These are phyloP conservation scores for Scheffersomyces insectosa DNA, from an alignment of 1,139 yeast species.

Conservation along the genomic window DNA sequence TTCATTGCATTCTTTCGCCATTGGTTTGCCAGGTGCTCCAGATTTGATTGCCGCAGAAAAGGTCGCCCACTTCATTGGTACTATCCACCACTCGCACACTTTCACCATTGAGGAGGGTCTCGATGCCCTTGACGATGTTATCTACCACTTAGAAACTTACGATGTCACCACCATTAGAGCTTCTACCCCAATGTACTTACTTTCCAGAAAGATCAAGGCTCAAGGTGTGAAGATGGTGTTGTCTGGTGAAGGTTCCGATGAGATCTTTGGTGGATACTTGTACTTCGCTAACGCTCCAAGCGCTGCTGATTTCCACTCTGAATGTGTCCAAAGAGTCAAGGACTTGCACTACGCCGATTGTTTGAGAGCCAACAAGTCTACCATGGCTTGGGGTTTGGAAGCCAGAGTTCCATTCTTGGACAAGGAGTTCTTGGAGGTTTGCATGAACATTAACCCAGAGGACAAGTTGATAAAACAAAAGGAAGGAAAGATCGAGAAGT, in stretches of 20 bases:
- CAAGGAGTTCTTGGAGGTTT: slow-evolving; percentile 83
- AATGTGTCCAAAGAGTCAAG: slow-evolving; percentile 93
- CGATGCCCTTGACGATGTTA: slow-evolving; percentile 93
- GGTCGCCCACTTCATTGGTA: slow-evolving; percentile 93
- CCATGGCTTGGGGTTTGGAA: slow-evolving; percentile 99
- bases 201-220: slow-evolving; percentile 96
- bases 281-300: slow-evolving; percentile 97
- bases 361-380: slow-evolving; percentile 97
- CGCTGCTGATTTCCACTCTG: slow-evolving; percentile 88
- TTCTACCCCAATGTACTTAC: slow-evolving; percentile 96
- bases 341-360: slow-evolving; percentile 97
- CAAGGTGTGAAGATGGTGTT: slow-evolving; percentile 99
- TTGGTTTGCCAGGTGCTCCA: slow-evolving; percentile 97
- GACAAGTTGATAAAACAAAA: slow-evolving; percentile 78
- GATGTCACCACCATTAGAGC: slow-evolving; percentile 99
- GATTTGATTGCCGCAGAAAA: slow-evolving; percentile 95
- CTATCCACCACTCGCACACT: slow-evolving; percentile 96
- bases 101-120: slow-evolving; percentile 95
- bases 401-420: slow-evolving; percentile 99
- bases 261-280: slow-evolving; percentile 96
- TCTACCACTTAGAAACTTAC: slow-evolving; percentile 92
- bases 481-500: slow-evolving; percentile 84
- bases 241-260: slow-evolving; percentile 99
- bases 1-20: slow-evolving; percentile 85
- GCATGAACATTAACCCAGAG: slow-evolving; percentile 92